Conservation (phyloP, 1,284 basidiomycete genomes). For the Gymnopus androsaceus region DNA sequence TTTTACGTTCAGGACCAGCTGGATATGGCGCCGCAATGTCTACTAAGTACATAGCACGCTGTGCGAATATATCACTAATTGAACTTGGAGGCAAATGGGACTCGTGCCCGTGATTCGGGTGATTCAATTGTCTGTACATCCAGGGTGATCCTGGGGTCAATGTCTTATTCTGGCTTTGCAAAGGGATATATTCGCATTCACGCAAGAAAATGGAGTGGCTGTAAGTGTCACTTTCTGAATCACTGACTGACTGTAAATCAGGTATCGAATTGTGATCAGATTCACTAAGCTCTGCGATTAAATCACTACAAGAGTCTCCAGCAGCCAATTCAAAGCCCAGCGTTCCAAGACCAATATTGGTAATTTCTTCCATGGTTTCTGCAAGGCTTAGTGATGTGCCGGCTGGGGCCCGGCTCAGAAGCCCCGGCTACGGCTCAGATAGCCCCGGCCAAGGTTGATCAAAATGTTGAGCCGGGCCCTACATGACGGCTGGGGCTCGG, state of each 20-base stretch:
- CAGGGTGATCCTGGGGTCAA: neutral
- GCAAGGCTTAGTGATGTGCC: neutral
- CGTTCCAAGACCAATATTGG: slow-evolving; percentile 5
- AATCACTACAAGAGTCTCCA: neutral
- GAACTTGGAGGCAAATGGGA: neutral
- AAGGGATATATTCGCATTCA: neutral
- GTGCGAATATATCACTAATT: neutral
- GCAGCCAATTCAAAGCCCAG: neutral
- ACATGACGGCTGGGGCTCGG: too few species aligned
- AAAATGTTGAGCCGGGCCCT: too few species aligned
- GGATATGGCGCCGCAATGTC: neutral
- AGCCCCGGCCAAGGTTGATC: too few species aligned
- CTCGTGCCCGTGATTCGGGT: neutral
- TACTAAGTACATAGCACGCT: neutral
- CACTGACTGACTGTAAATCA: neutral
- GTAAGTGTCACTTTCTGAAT: neutral
- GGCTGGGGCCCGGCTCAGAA: too few species aligned
- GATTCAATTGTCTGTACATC: neutral
- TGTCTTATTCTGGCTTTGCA: too few species aligned
- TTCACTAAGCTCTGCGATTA: too few species aligned
- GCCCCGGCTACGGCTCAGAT: too few species aligned
- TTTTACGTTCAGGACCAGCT: neutral
- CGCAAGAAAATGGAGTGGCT: neutral
- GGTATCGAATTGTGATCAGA: neutral
- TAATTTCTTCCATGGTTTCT: slow-evolving; percentile 10